phyloP scores from a whole-genome alignment of 768 basidiomycete genomes.

The Tricholoma sp. region DNA sequence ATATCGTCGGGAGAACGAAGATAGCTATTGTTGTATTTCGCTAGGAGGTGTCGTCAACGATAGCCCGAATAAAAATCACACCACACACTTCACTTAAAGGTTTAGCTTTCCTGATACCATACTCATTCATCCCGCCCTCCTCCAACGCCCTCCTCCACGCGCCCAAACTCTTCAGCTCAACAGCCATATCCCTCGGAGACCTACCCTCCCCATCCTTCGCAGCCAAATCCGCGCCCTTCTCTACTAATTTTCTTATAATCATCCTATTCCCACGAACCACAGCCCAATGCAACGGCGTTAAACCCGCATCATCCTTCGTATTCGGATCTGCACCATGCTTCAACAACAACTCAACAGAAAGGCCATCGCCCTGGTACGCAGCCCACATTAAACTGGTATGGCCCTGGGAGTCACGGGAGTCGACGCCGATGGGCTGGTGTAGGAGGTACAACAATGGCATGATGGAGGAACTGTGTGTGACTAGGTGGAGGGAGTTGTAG shows the following conservation, averaged over 20 bases:
- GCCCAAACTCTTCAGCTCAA: conserved; percentile 84
- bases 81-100: conserved; percentile 63
- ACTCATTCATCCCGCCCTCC: conserved; percentile 80
- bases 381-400: conserved; percentile 99
- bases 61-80: background rate
- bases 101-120: conserved; percentile 60
- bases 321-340: conserved; percentile 81
- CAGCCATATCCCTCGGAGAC: conserved; percentile 92
- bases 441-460: conserved; percentile 92
- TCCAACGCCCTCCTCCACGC: conserved; percentile 88
- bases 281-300: conserved; percentile 95
- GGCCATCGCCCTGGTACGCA: conserved; percentile 95
- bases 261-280: conserved; percentile 91
- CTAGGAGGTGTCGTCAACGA: conserved; percentile 27
- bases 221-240: conserved; percentile 78
- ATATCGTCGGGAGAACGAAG: conserved; percentile 71
- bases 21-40: conserved; percentile 80
- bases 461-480: conserved; percentile 90
- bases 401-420: conserved; percentile 85
- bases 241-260: conserved; percentile 79
- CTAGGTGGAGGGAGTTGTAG: conserved; percentile 93
- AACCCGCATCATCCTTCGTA: conserved; percentile 72
- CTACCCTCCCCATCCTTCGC: conserved; percentile 81
- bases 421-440: conserved; percentile 90
- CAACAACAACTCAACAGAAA: conserved; percentile 88